These are phyloP conservation scores for Agroathelia rolfsii DNA, from an alignment of 1,284 basidiomycete genomes.

Conservation along the genomic window DNA sequence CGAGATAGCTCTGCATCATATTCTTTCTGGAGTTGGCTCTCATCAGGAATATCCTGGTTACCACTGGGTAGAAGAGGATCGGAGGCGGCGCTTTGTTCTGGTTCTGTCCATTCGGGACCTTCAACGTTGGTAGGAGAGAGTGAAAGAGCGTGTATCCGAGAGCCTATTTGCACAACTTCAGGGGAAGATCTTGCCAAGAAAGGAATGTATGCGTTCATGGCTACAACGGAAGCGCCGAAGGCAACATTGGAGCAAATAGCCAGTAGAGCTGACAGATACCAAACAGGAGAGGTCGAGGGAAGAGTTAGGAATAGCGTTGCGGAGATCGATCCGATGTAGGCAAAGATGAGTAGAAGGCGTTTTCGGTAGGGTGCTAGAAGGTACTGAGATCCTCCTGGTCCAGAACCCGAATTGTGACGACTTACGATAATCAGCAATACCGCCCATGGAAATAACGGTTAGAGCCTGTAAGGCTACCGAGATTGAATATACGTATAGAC, in stretches of 20 bases:
- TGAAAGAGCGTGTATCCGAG: conserved; percentile 15
- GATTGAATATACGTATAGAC: conserved; percentile 78
- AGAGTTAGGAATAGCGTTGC: conserved; percentile 66
- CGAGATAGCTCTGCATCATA: conserved; percentile 52
- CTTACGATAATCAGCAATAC: conserved; percentile 79
- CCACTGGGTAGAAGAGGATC: conserved; percentile 22
- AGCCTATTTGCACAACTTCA: conserved; percentile 44
- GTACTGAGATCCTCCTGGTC: conserved; percentile 5
- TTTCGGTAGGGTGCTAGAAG: conserved; percentile 68
- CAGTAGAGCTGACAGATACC: conserved; percentile 53
- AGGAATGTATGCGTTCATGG: conserved; percentile 85
- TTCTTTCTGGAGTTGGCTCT: conserved; percentile 11
- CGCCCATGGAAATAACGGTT: conserved; percentile 84
- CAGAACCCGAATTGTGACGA: conserved; percentile 10
- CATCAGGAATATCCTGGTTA: conserved; percentile 13
- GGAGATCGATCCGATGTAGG: conserved; percentile 54
- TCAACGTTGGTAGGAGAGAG: too few species aligned
- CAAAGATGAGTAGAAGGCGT: conserved; percentile 66
- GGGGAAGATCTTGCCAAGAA: conserved; percentile 58
- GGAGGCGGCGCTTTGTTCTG: conserved; percentile 12
- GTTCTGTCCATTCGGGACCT: too few species aligned
- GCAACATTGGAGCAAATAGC: conserved; percentile 71
- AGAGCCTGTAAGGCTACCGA: conserved; percentile 83
- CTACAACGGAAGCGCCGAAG: conserved; percentile 78
- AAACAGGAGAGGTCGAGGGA: conserved; percentile 57